A percentile compares a stretch with the other conserved stretches of the same genome.
Conservation (phyloP, 441 rosid species). For the Pelargonium fulgidum region DNA sequence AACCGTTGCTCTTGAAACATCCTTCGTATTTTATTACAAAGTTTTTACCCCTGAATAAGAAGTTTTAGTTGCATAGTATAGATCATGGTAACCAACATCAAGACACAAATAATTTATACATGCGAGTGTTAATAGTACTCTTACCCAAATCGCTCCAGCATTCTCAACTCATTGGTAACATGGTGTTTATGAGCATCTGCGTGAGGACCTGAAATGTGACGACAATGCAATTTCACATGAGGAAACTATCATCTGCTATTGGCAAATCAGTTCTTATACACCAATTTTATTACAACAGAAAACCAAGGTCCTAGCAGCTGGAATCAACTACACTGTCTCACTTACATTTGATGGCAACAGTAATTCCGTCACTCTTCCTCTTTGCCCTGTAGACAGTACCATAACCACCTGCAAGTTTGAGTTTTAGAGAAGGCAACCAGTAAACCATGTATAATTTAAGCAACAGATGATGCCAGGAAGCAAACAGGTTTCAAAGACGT, state of each 20-base stretch:
- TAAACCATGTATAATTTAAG: conserved; percentile 3
- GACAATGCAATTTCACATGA: conserved; percentile 12
- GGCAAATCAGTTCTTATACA: too few species aligned
- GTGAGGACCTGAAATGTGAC: conserved; percentile 62
- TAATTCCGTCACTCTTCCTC: conserved; percentile 56
- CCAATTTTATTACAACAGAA: not conserved
- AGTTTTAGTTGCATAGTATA: conserved; percentile 14
- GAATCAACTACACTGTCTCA: conserved; percentile 16
- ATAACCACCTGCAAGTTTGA: conserved; percentile 67
- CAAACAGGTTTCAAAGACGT: conserved; percentile 11
- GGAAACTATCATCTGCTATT: not conserved
- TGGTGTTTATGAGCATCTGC: conserved; percentile 64
- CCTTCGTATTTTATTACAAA: conserved; percentile 76
- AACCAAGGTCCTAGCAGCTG: conserved; percentile 2
- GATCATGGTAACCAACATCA: not conserved
- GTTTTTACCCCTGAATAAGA: conserved; percentile 65
- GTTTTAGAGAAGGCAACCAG: conserved; percentile 11
- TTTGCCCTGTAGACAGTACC: conserved; percentile 81
- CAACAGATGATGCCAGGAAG: conserved; percentile 4
- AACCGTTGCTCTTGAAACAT: conserved; percentile 58
- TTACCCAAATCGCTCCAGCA: conserved; percentile 91
- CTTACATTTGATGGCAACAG: conserved; percentile 89
- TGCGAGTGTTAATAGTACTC: conserved; percentile 13
- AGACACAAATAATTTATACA: not conserved
- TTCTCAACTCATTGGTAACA: conserved; percentile 59